Evolutionary conservation across 345 rosid species (phyloP).

Genomic region (Kernera saxatilis): DNA sequence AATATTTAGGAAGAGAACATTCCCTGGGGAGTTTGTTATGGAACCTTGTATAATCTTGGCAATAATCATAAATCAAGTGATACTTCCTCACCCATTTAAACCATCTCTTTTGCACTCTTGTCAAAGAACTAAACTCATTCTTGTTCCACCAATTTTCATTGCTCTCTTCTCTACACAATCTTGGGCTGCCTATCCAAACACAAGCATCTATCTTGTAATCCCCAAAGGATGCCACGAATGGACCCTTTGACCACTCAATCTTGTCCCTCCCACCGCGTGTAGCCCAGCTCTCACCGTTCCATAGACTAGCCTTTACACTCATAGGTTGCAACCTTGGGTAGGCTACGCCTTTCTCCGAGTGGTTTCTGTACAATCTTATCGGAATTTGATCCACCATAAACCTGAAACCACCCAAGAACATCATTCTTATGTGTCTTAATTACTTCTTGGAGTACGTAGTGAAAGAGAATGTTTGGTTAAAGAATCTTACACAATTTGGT

Average conservation of each 20-base stretch:
- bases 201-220: slow-evolving; percentile 68
- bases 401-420: slow-evolving; percentile 31
- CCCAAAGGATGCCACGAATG: slow-evolving; percentile 63
- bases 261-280: slow-evolving; percentile 74
- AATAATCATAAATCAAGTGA: slow-evolving; percentile 74
- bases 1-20: slow-evolving; percentile 71
- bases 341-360: slow-evolving; percentile 63
- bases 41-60: slow-evolving; percentile 64
- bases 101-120: slow-evolving; percentile 57
- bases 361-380: slow-evolving; percentile 67
- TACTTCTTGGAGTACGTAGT: neutral
- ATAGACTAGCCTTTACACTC: slow-evolving; percentile 57
- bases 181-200: slow-evolving; percentile 56
- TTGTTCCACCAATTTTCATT: slow-evolving; percentile 73
- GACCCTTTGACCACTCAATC: slow-evolving; percentile 70
- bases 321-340: slow-evolving; percentile 77
- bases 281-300: slow-evolving; percentile 93
- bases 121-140: slow-evolving; percentile 38
- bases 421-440: neutral
- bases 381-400: slow-evolving; percentile 75
- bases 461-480: neutral
- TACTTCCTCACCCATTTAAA: slow-evolving; percentile 78
- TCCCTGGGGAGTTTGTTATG: slow-evolving; percentile 61
- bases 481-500: slow-evolving; percentile 71
- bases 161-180: slow-evolving; percentile 52